phyloP scores from a whole-genome alignment of 2,329 filamentous ascomycete genomes.

The Ascochyta lentis region DNA sequence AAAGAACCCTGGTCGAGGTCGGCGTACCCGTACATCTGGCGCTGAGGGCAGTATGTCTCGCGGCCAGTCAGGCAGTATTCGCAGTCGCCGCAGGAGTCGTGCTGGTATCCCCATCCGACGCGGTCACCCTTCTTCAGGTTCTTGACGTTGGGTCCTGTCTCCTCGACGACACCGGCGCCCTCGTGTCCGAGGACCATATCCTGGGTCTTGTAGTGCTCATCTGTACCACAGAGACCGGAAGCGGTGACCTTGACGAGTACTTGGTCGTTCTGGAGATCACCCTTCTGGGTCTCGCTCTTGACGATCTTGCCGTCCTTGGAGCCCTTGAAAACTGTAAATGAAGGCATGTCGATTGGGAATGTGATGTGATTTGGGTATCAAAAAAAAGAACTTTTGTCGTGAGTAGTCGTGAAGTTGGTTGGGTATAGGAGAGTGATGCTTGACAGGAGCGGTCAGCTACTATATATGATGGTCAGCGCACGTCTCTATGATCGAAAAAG shows the following conservation, averaged over 20 bases:
- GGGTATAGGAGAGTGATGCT: background rate
- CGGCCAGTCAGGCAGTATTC: slow-evolving; percentile 53
- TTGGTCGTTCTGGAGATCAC: slow-evolving; percentile 57
- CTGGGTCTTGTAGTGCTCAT: slow-evolving; percentile 51
- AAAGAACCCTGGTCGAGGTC: slow-evolving; percentile 58
- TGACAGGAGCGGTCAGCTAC: background rate
- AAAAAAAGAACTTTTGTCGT: slow-evolving; percentile 4
- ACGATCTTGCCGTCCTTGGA: slow-evolving; percentile 63
- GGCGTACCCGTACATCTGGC: slow-evolving; percentile 53
- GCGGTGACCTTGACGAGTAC: slow-evolving; percentile 70
- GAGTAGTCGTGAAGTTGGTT: slow-evolving; percentile 4
- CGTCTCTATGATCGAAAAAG: slow-evolving; percentile 17
- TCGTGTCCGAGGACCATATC: slow-evolving; percentile 63
- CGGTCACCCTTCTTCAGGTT: slow-evolving; percentile 59
- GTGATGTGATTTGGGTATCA: slow-evolving; percentile 3
- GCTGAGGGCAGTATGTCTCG: slow-evolving; percentile 54
- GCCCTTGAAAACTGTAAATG: slow-evolving; percentile 71
- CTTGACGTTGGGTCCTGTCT: slow-evolving; percentile 54
- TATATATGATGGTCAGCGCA: slow-evolving; percentile 19
- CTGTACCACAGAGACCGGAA: slow-evolving; percentile 71
- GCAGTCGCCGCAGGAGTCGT: slow-evolving; percentile 55
- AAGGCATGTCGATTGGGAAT: slow-evolving; percentile 38
- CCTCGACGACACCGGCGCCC: slow-evolving; percentile 60
- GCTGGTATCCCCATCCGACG: slow-evolving; percentile 59
- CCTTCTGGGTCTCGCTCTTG: slow-evolving; percentile 56